Percentiles rank a stretch among this genome's conserved stretches.
Evolutionary conservation across 2,329 filamentous ascomycete genomes (phyloP).

Genomic region (Colletotrichum scovillei): DNA sequence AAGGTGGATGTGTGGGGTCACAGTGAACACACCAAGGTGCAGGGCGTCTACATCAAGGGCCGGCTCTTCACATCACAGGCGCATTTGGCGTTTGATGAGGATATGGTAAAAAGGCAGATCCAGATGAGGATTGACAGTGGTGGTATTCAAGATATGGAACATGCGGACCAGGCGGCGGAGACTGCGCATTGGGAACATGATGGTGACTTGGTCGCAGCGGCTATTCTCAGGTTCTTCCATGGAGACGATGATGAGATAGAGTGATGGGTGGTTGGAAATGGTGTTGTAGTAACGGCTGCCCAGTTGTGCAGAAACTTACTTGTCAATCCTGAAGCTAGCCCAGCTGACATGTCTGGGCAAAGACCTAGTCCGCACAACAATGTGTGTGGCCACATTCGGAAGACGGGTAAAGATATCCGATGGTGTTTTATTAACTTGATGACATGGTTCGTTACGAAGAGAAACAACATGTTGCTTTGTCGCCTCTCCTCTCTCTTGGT

Average conservation of each 20-base stretch:
- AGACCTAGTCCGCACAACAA: too few species aligned
- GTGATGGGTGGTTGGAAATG: slow-evolving; percentile 9
- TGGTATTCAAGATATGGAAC: slow-evolving; percentile 72
- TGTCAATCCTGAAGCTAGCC: too few species aligned
- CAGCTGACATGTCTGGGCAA: too few species aligned
- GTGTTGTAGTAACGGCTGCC: too few species aligned
- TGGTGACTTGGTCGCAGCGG: slow-evolving; percentile 72
- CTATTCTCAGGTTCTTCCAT: slow-evolving; percentile 71
- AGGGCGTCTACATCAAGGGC: slow-evolving; percentile 77
- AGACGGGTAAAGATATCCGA: too few species aligned
- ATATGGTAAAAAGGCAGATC: slow-evolving; percentile 75
- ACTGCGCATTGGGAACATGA: slow-evolving; percentile 75
- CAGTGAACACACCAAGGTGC: slow-evolving; percentile 74
- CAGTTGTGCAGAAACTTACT: too few species aligned
- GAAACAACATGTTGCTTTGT: too few species aligned
- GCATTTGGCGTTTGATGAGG: slow-evolving; percentile 79
- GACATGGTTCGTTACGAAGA: too few species aligned
- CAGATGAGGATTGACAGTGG: slow-evolving; percentile 66
- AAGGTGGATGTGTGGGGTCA: slow-evolving; percentile 69
- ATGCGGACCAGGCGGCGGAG: slow-evolving; percentile 70
- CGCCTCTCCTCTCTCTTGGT: too few species aligned
- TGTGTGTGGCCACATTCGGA: too few species aligned
- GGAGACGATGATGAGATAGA: slow-evolving; percentile 57
- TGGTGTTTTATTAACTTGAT: too few species aligned
- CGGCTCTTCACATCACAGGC: slow-evolving; percentile 80